A percentile compares a stretch with the other conserved stretches of the same genome.
These are phyloP conservation scores for Lachnellula suecica DNA, from an alignment of 2,329 filamentous ascomycete genomes.

Conservation along the genomic window DNA sequence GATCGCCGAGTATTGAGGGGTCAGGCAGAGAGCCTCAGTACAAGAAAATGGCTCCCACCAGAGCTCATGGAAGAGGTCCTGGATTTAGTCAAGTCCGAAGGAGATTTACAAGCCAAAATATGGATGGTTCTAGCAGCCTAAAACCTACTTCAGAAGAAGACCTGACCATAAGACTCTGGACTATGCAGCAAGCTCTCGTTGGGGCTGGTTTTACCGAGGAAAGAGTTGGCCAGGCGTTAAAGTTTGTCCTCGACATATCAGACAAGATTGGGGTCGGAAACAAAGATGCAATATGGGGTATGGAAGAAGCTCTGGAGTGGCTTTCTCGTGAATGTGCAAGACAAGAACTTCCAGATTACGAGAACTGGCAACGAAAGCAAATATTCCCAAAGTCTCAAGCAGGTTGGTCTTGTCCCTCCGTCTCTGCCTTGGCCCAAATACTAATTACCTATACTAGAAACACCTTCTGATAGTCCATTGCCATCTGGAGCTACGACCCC, in stretches of 20 bases:
- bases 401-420: slow-evolving; percentile 22
- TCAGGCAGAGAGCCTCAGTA: slow-evolving; percentile 72
- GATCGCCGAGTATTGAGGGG: slow-evolving; percentile 79
- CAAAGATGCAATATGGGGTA: slow-evolving; percentile 75
- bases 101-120: slow-evolving; percentile 44
- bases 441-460: slow-evolving; percentile 25
- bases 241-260: slow-evolving; percentile 65
- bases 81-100: slow-evolving; percentile 68
- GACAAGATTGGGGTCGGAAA: slow-evolving; percentile 55
- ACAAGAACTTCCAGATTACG: slow-evolving; percentile 72
- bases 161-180: slow-evolving; percentile 78
- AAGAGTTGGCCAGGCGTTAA: slow-evolving; percentile 63
- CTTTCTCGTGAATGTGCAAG: slow-evolving; percentile 73
- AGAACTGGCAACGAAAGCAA: slow-evolving; percentile 40
- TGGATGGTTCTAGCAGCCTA: slow-evolving; percentile 28
- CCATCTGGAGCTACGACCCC: slow-evolving; percentile 33
- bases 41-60: slow-evolving; percentile 75
- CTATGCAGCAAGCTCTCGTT: slow-evolving; percentile 70
- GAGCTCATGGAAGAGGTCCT: slow-evolving; percentile 79
- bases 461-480: slow-evolving; percentile 30
- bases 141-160: slow-evolving; percentile 74
- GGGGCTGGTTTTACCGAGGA: slow-evolving; percentile 66
- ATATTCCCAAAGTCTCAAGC: slow-evolving; percentile 27
- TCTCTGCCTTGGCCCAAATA: slow-evolving; percentile 1
- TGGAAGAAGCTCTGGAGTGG: slow-evolving; percentile 89